Conservation (phyloP, 495 filamentous ascomycete genomes). For the Polyplosphaeria fusca region DNA sequence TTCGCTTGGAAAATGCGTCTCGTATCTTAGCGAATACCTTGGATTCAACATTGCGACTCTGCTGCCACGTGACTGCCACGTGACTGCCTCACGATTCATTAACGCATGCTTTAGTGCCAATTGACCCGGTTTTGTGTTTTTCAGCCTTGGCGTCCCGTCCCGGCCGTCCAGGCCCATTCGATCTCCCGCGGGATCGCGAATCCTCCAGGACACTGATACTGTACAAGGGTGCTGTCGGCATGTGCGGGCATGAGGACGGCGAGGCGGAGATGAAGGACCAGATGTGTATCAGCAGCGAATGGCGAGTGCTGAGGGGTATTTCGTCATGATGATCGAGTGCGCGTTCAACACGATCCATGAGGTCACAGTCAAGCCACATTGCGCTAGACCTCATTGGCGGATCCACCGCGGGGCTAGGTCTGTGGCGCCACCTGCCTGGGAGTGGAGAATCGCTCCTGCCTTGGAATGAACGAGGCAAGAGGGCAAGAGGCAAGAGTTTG, state of each 20-base stretch:
- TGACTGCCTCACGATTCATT: background rate
- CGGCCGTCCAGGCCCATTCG: no score
- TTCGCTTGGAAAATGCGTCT: no score
- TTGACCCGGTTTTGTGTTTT: background rate
- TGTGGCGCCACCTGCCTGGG: background rate
- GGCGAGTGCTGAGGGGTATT: background rate
- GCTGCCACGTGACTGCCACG: no score
- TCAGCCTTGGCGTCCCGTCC: background rate
- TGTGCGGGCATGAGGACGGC: background rate
- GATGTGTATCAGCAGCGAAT: slow-evolving; percentile 7
- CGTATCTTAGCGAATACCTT: no score
- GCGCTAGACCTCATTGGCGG: background rate
- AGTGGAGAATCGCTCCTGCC: background rate
- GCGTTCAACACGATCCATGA: background rate
- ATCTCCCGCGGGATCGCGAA: no score
- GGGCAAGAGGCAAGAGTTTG: background rate
- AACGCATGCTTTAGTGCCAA: background rate
- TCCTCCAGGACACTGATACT: background rate
- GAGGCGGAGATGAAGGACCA: background rate
- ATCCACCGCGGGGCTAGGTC: background rate
- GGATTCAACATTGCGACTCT: no score
- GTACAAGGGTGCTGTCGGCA: background rate
- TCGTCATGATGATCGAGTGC: background rate
- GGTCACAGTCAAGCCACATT: background rate
- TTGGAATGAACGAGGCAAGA: background rate